Evolutionary conservation across 345 rosid species (phyloP), one percentile per base, ranked within the genome.

Genomic region (Rhizophora mangle): DNA sequence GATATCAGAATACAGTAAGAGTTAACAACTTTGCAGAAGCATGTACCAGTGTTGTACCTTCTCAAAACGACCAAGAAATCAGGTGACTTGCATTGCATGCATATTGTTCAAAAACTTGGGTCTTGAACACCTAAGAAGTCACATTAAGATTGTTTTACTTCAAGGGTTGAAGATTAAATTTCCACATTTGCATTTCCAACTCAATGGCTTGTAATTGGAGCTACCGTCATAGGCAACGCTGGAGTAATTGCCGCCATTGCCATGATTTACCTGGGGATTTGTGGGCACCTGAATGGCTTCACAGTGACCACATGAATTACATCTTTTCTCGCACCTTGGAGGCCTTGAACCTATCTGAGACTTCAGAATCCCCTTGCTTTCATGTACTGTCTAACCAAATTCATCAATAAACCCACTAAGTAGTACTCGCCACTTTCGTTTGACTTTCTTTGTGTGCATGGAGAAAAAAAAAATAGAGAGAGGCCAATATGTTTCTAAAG

Each of bases 171-270:
- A 91, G 76, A 93, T 93, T 76, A 90, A 75, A 68, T 89, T 82
- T 31, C 98, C 97, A 74, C 98, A 93, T 81, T 89, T 93, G 87
- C 97, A 90, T 74, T 93, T 93, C 98, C 98, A 93, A 72, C 92
- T 93, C 90, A 93, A 79, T 29, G 98, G 97, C 82, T 88, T 90
- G 78, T 93, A 93, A 66, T 92, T 85, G 52, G 98, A 75, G 80
- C 39, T 67, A 37, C 72, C 88, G 24, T 87, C 85, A 76, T 86
- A 78, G n/a, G 78, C 86, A 74, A 73, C 60, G 64, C 37, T 46
- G 10, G 76, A 59, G 19, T 85, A 75, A 62, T 70, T 67, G 66
- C 73, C 61, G 58, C 37, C 53, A 58, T 75, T 71, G 67, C 71
- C 60, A 62, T 69, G 66, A 68, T 73, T 72, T 21, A 68, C 67